Evolutionary conservation across 2,329 filamentous ascomycete genomes (phyloP).

Genomic region (Paraphaeosphaeria sporulosa): DNA sequence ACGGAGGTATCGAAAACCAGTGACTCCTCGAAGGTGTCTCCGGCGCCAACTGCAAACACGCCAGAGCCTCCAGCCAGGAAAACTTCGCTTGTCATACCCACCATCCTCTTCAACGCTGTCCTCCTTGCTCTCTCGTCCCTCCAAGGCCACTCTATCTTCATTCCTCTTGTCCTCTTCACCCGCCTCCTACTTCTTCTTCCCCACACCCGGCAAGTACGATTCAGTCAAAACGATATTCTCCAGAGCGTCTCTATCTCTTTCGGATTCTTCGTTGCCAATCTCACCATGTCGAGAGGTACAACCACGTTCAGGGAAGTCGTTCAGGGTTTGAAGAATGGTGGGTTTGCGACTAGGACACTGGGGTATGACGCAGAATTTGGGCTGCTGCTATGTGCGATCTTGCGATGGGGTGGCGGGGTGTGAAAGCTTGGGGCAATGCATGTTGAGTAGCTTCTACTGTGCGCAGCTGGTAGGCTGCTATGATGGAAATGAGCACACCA

Average conservation of each 20-base stretch:
- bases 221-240: constrained; percentile 25
- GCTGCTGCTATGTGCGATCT: constrained; percentile 21
- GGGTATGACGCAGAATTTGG: constrained; percentile 38
- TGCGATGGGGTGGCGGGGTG: constrained; percentile 38
- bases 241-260: constrained; percentile 32
- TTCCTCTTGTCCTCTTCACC: constrained; percentile 26
- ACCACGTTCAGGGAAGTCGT: constrained; percentile 17
- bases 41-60: neutral
- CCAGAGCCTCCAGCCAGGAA: constrained; percentile 9
- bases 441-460: neutral
- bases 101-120: constrained; percentile 34
- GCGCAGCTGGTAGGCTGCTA: neutral
- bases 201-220: constrained; percentile 25
- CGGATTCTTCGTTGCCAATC: constrained; percentile 35
- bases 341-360: constrained; percentile 32
- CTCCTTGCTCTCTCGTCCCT: constrained; percentile 33
- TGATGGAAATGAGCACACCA: neutral
- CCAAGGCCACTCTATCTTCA: constrained; percentile 26
- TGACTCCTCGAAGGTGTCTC: neutral
- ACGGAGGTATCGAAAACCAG: neutral
- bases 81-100: constrained; percentile 33
- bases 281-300: constrained; percentile 27
- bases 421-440: constrained; percentile 7
- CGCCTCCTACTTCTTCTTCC: constrained; percentile 35
- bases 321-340: constrained; percentile 19